phyloP scores from a whole-genome alignment of 805 yeast species.

The Starmerella stellata region DNA sequence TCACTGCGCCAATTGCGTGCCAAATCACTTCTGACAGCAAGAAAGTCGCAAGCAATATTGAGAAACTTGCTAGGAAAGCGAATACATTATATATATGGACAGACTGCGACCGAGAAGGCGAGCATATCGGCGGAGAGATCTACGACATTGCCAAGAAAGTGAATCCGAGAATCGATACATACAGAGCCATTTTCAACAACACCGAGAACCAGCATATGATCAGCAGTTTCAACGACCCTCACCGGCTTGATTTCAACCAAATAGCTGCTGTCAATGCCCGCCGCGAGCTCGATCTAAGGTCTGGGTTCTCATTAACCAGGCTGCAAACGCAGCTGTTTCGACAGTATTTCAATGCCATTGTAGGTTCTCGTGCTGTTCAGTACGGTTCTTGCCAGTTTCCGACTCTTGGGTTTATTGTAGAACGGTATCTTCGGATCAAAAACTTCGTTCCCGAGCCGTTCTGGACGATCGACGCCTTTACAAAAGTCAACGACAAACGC shows the following conservation, averaged over 20 bases:
- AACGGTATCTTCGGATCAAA: conserved; percentile 59
- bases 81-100: conserved; percentile 82
- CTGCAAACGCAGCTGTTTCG: conserved; percentile 37
- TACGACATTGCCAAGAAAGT: conserved; percentile 43
- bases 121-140: conserved; percentile 75
- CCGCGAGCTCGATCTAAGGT: conserved; percentile 69
- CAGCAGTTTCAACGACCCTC: conserved; percentile 56
- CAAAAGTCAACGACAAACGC: conserved; percentile 19
- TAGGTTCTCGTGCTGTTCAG: conserved; percentile 32
- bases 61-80: conserved; percentile 41
- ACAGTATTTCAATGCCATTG: conserved; percentile 20
- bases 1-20: conserved; percentile 46
- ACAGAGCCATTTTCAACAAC: conserved; percentile 77
- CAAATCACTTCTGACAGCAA: conserved; percentile 27
- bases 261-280: conserved; percentile 76
- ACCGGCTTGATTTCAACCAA: conserved; percentile 41
- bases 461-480: conserved; percentile 51
- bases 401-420: conserved; percentile 89
- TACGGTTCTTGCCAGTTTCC: conserved; percentile 96
- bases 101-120: conserved; percentile 96
- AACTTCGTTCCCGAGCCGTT: conserved; percentile 58
- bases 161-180: conserved; percentile 35
- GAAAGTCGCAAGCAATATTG: conserved; percentile 47
- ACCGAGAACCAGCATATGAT: conserved; percentile 55
- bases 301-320: conserved; percentile 81